phyloP scores from a whole-genome alignment of 768 basidiomycete genomes.

The Lactifluus piperatus region DNA sequence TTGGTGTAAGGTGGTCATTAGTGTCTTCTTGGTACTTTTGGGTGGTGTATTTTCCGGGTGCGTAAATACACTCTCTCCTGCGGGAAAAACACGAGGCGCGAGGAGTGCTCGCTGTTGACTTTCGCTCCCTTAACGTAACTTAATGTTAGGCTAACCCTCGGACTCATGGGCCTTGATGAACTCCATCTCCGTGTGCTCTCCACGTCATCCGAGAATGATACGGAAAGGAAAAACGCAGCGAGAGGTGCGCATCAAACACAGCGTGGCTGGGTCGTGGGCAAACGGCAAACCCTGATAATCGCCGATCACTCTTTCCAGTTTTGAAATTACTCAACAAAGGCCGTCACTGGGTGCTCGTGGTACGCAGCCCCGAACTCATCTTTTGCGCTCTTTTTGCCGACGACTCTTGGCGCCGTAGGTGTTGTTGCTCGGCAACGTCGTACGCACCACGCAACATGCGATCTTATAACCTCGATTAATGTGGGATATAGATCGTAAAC shows the following conservation, averaged over 20 bases:
- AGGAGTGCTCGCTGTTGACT: neutral
- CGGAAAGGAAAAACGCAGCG: constrained; percentile 60
- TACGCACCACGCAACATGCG: constrained; percentile 28
- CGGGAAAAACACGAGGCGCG: too few species aligned
- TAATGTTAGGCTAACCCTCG: constrained; percentile 70
- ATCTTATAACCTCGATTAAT: neutral
- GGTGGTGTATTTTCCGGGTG: constrained; percentile 94
- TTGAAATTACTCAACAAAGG: constrained; percentile 41
- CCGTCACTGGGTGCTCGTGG: constrained; percentile 84
- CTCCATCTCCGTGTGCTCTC: constrained; percentile 82
- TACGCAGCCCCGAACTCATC: constrained; percentile 26
- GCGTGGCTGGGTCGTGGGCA: neutral
- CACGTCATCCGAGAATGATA: constrained; percentile 65
- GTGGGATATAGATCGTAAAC: constrained; percentile 51
- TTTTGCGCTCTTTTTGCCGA: constrained; percentile 13
- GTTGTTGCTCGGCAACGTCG: constrained; percentile 82
- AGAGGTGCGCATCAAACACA: constrained; percentile 40
- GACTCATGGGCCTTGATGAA: constrained; percentile 90
- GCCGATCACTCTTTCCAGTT: constrained; percentile 26
- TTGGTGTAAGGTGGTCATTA: constrained; percentile 63
- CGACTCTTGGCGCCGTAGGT: constrained; percentile 37
- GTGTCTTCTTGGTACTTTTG: constrained; percentile 59
- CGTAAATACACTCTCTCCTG: constrained; percentile 21
- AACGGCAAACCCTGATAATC: neutral
- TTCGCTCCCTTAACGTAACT: neutral